phyloP scores from a whole-genome alignment of 1,284 basidiomycete genomes.

The Sanghuangporus sanghuang region DNA sequence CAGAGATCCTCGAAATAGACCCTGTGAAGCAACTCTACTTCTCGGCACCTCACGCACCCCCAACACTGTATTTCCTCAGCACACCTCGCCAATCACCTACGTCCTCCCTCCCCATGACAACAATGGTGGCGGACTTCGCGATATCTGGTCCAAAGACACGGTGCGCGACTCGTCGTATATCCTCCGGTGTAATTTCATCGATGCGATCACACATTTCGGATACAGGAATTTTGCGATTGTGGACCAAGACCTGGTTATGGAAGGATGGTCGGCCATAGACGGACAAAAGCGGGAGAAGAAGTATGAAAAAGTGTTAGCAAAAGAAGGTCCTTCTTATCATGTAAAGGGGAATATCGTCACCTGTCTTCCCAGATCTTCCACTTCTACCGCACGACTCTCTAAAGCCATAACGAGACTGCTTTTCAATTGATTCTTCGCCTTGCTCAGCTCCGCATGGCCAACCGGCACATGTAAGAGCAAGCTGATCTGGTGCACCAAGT shows the following conservation, averaged over 20 bases:
- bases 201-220: conserved; percentile 92
- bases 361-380: conserved; percentile 85
- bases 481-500: conserved; percentile 84
- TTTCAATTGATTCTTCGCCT: conserved; percentile 97
- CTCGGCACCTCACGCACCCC: conserved; percentile 21
- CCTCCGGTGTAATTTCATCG: conserved; percentile 71
- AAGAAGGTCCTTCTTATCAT: neutral
- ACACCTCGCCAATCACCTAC: conserved; percentile 53
- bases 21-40: neutral
- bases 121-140: conserved; percentile 60
- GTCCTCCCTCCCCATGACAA: conserved; percentile 72
- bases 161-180: conserved; percentile 68
- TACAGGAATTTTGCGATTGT: conserved; percentile 81
- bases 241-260: conserved; percentile 74
- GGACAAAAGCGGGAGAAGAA: neutral
- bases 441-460: conserved; percentile 63
- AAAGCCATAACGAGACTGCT: conserved; percentile 93
- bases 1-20: neutral
- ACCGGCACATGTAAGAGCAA: conserved; percentile 66
- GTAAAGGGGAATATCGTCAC: conserved; percentile 30
- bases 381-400: conserved; percentile 87
- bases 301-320: conserved; percentile 1
- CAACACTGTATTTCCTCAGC: conserved; percentile 66
- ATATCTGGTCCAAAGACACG: conserved; percentile 65
- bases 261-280: conserved; percentile 2